Evolutionary conservation across 345 rosid genomes (phyloP).

Genomic region (Diplotaxis tenuifolia): DNA sequence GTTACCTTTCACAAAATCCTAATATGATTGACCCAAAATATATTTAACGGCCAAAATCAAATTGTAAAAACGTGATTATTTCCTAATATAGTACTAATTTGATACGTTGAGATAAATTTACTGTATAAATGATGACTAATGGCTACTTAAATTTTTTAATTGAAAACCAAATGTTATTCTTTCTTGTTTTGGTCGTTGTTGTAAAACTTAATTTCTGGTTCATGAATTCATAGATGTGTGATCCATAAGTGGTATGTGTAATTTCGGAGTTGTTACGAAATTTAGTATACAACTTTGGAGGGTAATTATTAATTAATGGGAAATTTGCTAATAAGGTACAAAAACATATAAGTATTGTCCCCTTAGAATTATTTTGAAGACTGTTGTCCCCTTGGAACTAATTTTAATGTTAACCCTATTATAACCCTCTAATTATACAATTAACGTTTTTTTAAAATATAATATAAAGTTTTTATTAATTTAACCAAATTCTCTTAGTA

Average conservation of each 20-base stretch:
- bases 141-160: background rate
- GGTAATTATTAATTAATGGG: background rate
- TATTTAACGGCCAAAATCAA: background rate
- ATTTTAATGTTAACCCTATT: too few relatives aligned
- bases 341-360: too few relatives aligned
- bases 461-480: too few relatives aligned
- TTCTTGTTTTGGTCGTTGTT: background rate
- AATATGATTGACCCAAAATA: background rate
- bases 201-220: background rate
- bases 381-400: too few relatives aligned
- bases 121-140: background rate
- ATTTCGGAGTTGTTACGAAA: background rate
- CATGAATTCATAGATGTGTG: background rate
- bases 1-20: background rate
- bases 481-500: too few relatives aligned
- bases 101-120: background rate
- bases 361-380: too few relatives aligned
- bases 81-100: background rate
- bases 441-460: too few relatives aligned
- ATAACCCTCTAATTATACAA: too few relatives aligned
- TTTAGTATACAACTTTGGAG: background rate
- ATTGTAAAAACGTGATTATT: background rate
- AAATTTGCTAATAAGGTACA: too few relatives aligned
- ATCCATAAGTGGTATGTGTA: background rate
- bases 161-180: background rate